Conservation (phyloP, 176 grass and related monocot genomes). For the Triticum aestivum region IWGSC_CS_RefSeq_v2.1 NC_057800.1:740985101-740985600, state of each 20-base stretch:
- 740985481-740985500: neutral
- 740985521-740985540: neutral
- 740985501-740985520: neutral
- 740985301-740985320: neutral
- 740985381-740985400: neutral
- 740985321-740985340: neutral
- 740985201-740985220: neutral
- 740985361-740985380: neutral
- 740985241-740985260: neutral
- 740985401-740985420: conserved; percentile 7
- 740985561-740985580: neutral
- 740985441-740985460: conserved; percentile 22
- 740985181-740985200: neutral
- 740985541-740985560: neutral
- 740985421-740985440: neutral
- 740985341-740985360: neutral
- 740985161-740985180: neutral
- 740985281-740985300: neutral
- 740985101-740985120: neutral
- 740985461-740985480: neutral
- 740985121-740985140: neutral
- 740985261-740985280: neutral
- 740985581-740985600: neutral
- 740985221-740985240: neutral
- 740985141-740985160: neutral